Evolutionary conservation across 371 early-diverging fungal species (phyloP), one percentile per base, ranked within the genome.

Genomic region (Mucor saturninus): DNA sequence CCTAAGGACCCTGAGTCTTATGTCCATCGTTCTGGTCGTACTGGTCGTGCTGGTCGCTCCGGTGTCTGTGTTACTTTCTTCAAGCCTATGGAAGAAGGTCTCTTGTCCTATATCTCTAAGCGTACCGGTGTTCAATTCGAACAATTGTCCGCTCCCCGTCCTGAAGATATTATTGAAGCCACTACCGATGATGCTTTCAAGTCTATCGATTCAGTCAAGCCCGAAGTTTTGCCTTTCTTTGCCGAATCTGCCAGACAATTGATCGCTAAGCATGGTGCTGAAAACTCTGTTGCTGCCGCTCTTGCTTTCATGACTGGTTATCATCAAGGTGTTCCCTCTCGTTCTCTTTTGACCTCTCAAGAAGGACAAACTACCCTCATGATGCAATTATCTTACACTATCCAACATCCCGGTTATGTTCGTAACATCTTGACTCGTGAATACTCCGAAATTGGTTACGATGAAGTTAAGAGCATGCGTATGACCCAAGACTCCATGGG

Each of bases 21-120:
- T 76, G 93, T 98, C 40, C 99, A 99, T 83, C 89, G 99, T 43
- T 91, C 94, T 6, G 99, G 99, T n/a, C 91, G 99, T 76, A 98
- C 99, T 0, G 99, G 97, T 37, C 93, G 98, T 79, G 97, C 96
- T 9, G 97, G 97, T 29, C 89, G 91, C 52, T 82, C 83, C 35
- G 99, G 99, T 57, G 86, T 88, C 11, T 94, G 96, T 71, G 90
- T 98, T 38, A 95, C 94, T 30, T 94, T 96, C 76, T 95, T 85
- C 81, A 95, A 94, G 69, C 89, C 92, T 30, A 80, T 83, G 38
- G 94, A 95, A 74, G 89, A 90, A 68, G 86, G 89, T 68, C 81
- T 91, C 64, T 75, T 95, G 28, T 76, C 83, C 37, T 86, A 80
- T 65, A 94, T 96, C 67, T 76, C 89, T 54, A 81, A 86, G 55